A percentile compares a stretch with the other conserved stretches of the same genome.
These are phyloP conservation scores for Flagelloscypha sp. DNA, from an alignment of 768 basidiomycete genomes.

Conservation along the genomic window DNA sequence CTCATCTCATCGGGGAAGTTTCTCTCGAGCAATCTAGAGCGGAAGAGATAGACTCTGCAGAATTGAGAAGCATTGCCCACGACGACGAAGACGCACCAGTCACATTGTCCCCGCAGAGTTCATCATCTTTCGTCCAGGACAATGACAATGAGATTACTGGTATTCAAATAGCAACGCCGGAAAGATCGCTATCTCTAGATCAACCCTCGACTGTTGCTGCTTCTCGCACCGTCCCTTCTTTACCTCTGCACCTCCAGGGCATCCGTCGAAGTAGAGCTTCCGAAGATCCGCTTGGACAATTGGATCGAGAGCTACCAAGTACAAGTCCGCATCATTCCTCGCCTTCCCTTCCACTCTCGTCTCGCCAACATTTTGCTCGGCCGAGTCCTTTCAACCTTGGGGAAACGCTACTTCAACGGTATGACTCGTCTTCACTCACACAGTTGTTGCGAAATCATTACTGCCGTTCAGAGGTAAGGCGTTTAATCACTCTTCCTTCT, in stretches of 20 bases:
- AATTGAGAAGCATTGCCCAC: constrained; percentile 40
- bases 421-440: constrained; percentile 58
- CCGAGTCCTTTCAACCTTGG: constrained; percentile 35
- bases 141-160: constrained; percentile 34
- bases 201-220: constrained; percentile 49
- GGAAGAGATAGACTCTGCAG: constrained; percentile 50
- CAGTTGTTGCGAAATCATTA: constrained; percentile 80
- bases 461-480: constrained; percentile 73
- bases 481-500: constrained; percentile 1
- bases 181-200: constrained; percentile 8
- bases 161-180: constrained; percentile 2
- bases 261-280: constrained; percentile 50
- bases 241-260: constrained; percentile 53
- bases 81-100: constrained; percentile 33
- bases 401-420: constrained; percentile 57
- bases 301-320: constrained; percentile 34
- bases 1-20: constrained; percentile 69
- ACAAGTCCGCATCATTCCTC: constrained; percentile 60
- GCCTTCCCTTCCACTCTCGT: constrained; percentile 49
- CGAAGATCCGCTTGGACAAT: constrained; percentile 68
- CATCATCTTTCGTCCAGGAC: constrained; percentile 20
- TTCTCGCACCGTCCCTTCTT: constrained; percentile 67
- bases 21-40: constrained; percentile 84
- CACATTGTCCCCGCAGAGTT: constrained; percentile 17
- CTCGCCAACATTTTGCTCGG: constrained; percentile 33